phyloP scores from a whole-genome alignment of 164 flowering plant species.

The Vitis vinifera region ASM3070453v1 NC_081805.1:27139001-27139500 shows the following conservation, averaged over 20 bases:
- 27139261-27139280: constrained; percentile 67
- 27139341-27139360: neutral
- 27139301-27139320: constrained; percentile 70
- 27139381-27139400: too few species aligned
- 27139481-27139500: constrained; percentile 4
- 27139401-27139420: constrained; percentile 40
- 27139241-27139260: constrained; percentile 67
- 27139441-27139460: constrained; percentile 22
- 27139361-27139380: neutral
- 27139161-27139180: constrained; percentile 51
- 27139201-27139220: neutral
- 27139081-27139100: neutral
- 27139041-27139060: constrained; percentile 84
- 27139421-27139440: constrained; percentile 53
- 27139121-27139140: too few species aligned
- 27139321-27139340: too few species aligned
- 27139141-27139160: constrained; percentile 51
- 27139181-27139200: constrained; percentile 63
- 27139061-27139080: constrained; percentile 56
- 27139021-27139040: constrained; percentile 71
- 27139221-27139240: constrained; percentile 33
- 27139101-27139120: too few species aligned
- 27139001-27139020: constrained; percentile 53
- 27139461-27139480: constrained; percentile 22
- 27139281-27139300: constrained; percentile 79